Conservation (phyloP, 2,329 filamentous ascomycete genomes). For the Chrysoporthe puriensis region DNA sequence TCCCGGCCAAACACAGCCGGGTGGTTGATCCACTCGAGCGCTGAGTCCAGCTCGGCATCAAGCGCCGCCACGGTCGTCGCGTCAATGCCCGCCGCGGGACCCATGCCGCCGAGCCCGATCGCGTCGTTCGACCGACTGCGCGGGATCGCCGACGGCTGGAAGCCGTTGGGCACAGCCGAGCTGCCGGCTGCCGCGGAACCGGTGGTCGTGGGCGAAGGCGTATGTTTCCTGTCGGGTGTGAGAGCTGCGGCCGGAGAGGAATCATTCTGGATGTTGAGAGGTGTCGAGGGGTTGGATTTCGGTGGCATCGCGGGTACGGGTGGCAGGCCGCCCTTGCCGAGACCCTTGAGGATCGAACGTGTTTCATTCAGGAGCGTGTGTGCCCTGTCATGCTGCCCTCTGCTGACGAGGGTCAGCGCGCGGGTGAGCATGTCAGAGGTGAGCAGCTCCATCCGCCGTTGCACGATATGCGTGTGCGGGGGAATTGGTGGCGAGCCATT, state of each 20-base stretch:
- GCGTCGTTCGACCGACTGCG: constrained; percentile 60
- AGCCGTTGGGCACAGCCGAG: constrained; percentile 31
- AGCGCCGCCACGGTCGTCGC: constrained; percentile 79
- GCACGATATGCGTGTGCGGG: constrained; percentile 91
- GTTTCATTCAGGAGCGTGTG: constrained; percentile 93
- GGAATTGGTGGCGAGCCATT: constrained; percentile 79
- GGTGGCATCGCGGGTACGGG: constrained; percentile 72
- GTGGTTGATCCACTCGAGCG: constrained; percentile 96
- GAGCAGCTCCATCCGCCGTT: constrained; percentile 94
- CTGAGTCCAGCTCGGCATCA: constrained; percentile 86
- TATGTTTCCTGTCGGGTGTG: constrained; percentile 59
- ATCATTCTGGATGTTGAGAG: constrained; percentile 47
- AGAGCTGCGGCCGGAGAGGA: constrained; percentile 47
- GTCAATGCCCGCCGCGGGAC: constrained; percentile 73
- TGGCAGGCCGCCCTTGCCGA: constrained; percentile 92
- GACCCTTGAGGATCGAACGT: constrained; percentile 89
- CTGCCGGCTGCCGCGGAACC: constrained; percentile 38
- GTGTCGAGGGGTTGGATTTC: constrained; percentile 53
- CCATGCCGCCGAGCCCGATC: constrained; percentile 54
- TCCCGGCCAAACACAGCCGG: constrained; percentile 93
- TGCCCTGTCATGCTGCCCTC: constrained; percentile 90
- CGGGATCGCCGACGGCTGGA: constrained; percentile 48
- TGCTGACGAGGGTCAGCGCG: constrained; percentile 85
- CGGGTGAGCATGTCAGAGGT: constrained; percentile 98
- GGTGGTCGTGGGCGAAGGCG: constrained; percentile 55